These are phyloP conservation scores for Musa troglodytarum DNA, from an alignment of 176 grass and related monocot genomes.

Conservation along the genomic window DNA sequence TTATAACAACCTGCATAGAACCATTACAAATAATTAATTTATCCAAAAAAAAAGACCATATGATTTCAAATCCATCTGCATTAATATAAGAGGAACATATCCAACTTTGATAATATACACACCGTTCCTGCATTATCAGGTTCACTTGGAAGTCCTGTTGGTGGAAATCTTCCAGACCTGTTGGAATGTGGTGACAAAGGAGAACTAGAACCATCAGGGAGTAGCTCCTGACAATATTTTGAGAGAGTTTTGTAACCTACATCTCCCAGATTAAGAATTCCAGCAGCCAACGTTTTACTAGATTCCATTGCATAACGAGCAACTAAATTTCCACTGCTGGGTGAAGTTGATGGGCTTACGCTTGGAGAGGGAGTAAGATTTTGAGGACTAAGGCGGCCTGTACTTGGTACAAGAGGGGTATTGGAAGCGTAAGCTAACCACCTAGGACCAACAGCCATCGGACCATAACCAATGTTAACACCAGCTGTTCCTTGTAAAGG, in stretches of 20 bases:
- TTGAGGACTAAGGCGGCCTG: slow-evolving; percentile 89
- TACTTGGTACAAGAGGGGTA: slow-evolving; percentile 67
- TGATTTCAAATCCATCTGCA: slow-evolving; percentile 54
- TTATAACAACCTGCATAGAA: slow-evolving; percentile 84
- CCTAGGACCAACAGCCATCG: slow-evolving; percentile 92
- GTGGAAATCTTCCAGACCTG: slow-evolving; percentile 64
- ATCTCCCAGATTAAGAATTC: slow-evolving; percentile 95
- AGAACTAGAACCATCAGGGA: slow-evolving; percentile 89
- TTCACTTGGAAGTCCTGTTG: slow-evolving; percentile 66
- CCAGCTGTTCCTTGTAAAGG: slow-evolving; percentile 85
- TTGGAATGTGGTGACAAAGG: slow-evolving; percentile 77
- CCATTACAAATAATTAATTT: background rate
- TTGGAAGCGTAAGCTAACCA: slow-evolving; percentile 93
- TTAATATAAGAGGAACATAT: slow-evolving; percentile 72
- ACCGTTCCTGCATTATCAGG: slow-evolving; percentile 97
- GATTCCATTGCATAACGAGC: slow-evolving; percentile 99
- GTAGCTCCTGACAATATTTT: slow-evolving; percentile 88
- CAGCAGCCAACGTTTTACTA: slow-evolving; percentile 93
- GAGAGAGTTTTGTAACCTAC: slow-evolving; percentile 96
- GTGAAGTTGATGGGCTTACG: slow-evolving; percentile 96
- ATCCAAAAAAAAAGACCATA: too few species aligned
- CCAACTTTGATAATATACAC: slow-evolving; percentile 14
- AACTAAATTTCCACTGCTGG: slow-evolving; percentile 88
- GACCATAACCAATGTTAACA: slow-evolving; percentile 82
- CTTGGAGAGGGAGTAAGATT: slow-evolving; percentile 93